Evolutionary conservation across 345 rosid species (phyloP).

Genomic region (Lumnitzera racemosa): DNA sequence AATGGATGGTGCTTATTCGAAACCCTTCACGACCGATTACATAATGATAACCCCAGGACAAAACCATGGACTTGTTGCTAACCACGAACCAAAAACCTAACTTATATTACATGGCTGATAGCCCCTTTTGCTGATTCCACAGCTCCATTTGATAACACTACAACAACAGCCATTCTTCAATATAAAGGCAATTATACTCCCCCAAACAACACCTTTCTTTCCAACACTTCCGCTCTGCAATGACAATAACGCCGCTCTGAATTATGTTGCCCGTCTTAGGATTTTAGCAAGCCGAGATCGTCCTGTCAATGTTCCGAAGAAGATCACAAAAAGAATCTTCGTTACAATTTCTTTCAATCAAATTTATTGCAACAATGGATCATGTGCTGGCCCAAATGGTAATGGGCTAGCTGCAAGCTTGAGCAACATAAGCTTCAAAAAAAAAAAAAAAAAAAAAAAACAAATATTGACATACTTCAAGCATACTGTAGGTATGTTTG

Average conservation of each 20-base stretch:
- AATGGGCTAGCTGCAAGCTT: slow-evolving; percentile 17
- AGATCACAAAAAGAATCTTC: slow-evolving; percentile 21
- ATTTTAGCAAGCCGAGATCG: slow-evolving; percentile 14
- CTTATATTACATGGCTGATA: slow-evolving; percentile 51
- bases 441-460: not conserved
- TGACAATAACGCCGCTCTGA: slow-evolving; percentile 22
- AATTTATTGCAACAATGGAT: slow-evolving; percentile 13
- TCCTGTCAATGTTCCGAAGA: slow-evolving; percentile 29
- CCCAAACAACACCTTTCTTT: slow-evolving; percentile 10
- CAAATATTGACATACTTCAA: slow-evolving; percentile 12
- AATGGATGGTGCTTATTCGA: slow-evolving; percentile 41
- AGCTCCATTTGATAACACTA: slow-evolving; percentile 22
- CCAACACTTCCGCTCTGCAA: slow-evolving; percentile 38
- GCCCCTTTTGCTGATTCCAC: slow-evolving; percentile 25
- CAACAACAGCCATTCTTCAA: slow-evolving; percentile 31
- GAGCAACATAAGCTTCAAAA: slow-evolving; percentile 24
- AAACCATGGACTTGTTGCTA: slow-evolving; percentile 44
- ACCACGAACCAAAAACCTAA: slow-evolving; percentile 28
- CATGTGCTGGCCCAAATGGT: slow-evolving; percentile 17
- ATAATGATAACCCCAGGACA: slow-evolving; percentile 50
- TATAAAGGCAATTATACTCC: slow-evolving; percentile 20
- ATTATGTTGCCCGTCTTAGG: slow-evolving; percentile 16
- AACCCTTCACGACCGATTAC: slow-evolving; percentile 25
- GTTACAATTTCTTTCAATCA: slow-evolving; percentile 29
- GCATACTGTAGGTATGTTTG: slow-evolving; percentile 16